phyloP scores from a whole-genome alignment of 2,329 filamentous ascomycete genomes.

The Lojkania enalia region DNA sequence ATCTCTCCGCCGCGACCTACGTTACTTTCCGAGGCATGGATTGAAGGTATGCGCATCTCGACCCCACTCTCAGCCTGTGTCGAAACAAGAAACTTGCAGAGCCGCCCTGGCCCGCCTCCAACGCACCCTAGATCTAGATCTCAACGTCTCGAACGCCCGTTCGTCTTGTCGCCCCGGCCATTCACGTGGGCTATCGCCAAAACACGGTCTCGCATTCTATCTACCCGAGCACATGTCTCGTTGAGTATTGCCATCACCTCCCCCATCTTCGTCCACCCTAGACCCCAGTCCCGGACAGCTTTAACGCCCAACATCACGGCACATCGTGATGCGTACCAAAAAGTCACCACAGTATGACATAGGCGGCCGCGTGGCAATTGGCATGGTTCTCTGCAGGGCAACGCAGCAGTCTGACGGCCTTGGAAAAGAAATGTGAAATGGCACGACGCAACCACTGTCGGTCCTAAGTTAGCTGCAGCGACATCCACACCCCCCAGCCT shows the following conservation, averaged over 20 bases:
- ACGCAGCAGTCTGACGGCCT: constrained; percentile 1
- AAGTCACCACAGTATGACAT: constrained; percentile 7
- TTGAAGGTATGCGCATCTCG: background rate
- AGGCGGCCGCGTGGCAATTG: constrained; percentile 13
- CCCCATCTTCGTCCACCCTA: no score
- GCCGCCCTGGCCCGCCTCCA: background rate
- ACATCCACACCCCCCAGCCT: background rate
- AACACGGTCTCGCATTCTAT: background rate
- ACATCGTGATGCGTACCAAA: background rate
- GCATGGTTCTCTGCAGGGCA: constrained; percentile 14
- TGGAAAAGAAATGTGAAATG: no score
- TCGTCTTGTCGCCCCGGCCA: background rate
- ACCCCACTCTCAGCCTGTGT: no score
- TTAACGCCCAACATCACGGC: no score
- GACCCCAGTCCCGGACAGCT: no score
- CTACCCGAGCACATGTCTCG: no score
- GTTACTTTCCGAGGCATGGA: background rate
- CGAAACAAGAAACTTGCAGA: no score
- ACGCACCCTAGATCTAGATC: background rate
- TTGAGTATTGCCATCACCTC: no score
- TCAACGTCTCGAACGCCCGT: background rate
- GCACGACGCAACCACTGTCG: background rate
- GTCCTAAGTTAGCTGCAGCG: background rate
- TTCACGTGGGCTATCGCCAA: background rate
- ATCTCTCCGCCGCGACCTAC: background rate